A percentile compares a stretch with the other conserved stretches of the same genome.
These are phyloP conservation scores for Acacia crassicarpa DNA, from an alignment of 306 rosid genomes.

Conservation along the genomic window DNA sequence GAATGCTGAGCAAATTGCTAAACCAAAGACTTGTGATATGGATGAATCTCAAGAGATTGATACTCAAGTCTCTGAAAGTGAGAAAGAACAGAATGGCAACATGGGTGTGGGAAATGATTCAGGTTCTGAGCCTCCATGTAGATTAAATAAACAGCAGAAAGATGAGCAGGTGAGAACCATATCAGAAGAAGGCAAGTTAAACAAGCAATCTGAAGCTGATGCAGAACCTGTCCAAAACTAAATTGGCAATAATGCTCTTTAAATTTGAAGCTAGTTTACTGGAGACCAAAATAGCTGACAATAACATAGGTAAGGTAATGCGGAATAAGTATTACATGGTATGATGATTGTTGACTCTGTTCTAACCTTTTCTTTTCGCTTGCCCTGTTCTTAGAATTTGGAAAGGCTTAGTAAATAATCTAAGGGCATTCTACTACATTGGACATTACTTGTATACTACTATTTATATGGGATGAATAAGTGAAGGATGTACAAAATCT, in stretches of 20 bases:
- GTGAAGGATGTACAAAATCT: conserved; percentile 30
- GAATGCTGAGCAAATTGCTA: conserved; percentile 32
- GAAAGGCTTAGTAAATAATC: conserved; percentile 25
- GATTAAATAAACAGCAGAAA: conserved; percentile 30
- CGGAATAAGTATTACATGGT: conserved; percentile 16
- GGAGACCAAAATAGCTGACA: conserved; percentile 26
- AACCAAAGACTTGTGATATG: conserved; percentile 34
- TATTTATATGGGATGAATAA: conserved; percentile 31
- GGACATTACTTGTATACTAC: conserved; percentile 29
- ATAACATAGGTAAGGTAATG: conserved; percentile 43
- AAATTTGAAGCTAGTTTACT: conserved; percentile 28
- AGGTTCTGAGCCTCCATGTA: conserved; percentile 28
- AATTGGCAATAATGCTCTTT: conserved; percentile 31
- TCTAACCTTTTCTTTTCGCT: conserved; percentile 31
- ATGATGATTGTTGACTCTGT: conserved; percentile 18
- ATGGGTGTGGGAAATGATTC: conserved; percentile 9
- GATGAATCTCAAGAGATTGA: conserved; percentile 17
- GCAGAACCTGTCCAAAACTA: conserved; percentile 51
- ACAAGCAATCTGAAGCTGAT: conserved; percentile 41
- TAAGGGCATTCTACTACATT: conserved; percentile 13
- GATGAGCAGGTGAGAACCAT: conserved; percentile 31
- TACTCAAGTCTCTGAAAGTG: conserved; percentile 17
- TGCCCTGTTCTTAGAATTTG: conserved; percentile 7
- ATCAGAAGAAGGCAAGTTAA: conserved; percentile 36
- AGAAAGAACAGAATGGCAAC: conserved; percentile 38